Evolutionary conservation across 768 basidiomycete genomes (phyloP).

Genomic region (Amanita muscaria): DNA sequence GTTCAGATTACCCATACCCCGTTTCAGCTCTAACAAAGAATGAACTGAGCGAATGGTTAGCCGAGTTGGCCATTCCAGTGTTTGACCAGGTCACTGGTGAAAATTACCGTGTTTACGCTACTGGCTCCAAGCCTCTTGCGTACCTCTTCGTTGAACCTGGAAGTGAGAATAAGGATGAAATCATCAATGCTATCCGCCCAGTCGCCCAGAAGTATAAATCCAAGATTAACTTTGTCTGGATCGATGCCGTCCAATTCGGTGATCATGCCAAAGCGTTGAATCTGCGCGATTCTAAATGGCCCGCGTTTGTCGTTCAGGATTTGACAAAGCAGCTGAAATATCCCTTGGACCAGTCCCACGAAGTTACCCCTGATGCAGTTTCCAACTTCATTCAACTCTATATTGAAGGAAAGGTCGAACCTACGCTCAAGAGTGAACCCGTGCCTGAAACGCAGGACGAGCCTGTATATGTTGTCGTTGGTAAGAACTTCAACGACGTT

Average conservation of each 20-base stretch:
- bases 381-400: constrained; percentile 56
- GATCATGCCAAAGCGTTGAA: constrained; percentile 96
- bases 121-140: constrained; percentile 78
- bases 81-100: constrained; percentile 91
- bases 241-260: constrained; percentile 89
- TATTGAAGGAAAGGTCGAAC: constrained; percentile 63
- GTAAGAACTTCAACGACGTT: constrained; percentile 82
- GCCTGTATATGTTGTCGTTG: constrained; percentile 74
- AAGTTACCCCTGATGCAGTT: constrained; percentile 47
- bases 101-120: constrained; percentile 83
- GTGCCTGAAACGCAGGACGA: constrained; percentile 80
- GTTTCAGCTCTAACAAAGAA: constrained; percentile 43
- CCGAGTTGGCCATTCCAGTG: constrained; percentile 77
- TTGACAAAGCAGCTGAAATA: constrained; percentile 79
- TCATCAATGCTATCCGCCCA: constrained; percentile 62
- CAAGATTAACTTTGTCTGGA: constrained; percentile 96
- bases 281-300: constrained; percentile 81
- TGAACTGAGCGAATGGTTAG: constrained; percentile 70
- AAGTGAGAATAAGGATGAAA: constrained; percentile 50
- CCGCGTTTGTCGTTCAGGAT: constrained; percentile 89
- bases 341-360: constrained; percentile 66
- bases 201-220: constrained; percentile 76
- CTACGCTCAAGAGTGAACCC: constrained; percentile 84
- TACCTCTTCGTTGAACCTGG: constrained; percentile 91
- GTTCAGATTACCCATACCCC: constrained; percentile 57